Evolutionary conservation across 2,329 filamentous ascomycete species (phyloP).

Genomic region (Fusarium caatingaense): DNA sequence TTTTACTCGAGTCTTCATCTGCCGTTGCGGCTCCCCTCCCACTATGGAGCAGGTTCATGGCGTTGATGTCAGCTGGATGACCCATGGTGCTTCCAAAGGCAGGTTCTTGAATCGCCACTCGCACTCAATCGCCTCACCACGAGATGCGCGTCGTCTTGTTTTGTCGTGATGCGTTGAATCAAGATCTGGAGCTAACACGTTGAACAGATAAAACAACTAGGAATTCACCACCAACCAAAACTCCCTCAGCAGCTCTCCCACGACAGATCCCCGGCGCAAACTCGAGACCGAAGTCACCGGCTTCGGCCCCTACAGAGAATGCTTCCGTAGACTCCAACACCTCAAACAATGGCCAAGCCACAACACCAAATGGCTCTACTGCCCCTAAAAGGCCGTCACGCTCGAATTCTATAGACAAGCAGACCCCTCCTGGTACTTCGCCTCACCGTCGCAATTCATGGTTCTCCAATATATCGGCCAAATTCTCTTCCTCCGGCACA

Average conservation of each 20-base stretch:
- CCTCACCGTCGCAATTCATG: conserved; percentile 78
- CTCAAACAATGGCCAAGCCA: conserved; percentile 39
- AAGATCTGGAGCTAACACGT: conserved; percentile 18
- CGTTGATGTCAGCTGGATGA: conserved; percentile 91
- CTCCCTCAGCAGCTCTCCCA: conserved; percentile 47
- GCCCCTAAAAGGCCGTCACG: conserved; percentile 46
- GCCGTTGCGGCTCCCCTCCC: conserved; percentile 33
- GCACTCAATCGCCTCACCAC: conserved; percentile 12
- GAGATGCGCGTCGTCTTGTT: conserved; percentile 27
- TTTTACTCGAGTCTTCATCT: conserved; percentile 9
- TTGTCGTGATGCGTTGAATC: not conserved
- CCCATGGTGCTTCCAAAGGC: conserved; percentile 85
- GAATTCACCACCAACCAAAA: conserved; percentile 44
- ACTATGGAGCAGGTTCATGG: conserved; percentile 84
- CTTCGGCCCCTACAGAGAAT: conserved; percentile 40
- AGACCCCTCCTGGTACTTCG: conserved; percentile 48
- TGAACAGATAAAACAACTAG: conserved; percentile 48
- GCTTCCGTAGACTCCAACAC: conserved; percentile 34
- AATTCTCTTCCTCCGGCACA: conserved; percentile 76
- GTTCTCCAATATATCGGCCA: conserved; percentile 93
- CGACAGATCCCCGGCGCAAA: conserved; percentile 49
- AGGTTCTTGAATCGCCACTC: conserved; percentile 52
- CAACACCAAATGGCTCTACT: conserved; percentile 42
- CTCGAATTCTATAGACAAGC: conserved; percentile 53
- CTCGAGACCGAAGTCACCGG: conserved; percentile 46